Evolutionary conservation across 352 stramenopile genomes (phyloP).

Genomic region (Poterioochromonas sp.): DNA sequence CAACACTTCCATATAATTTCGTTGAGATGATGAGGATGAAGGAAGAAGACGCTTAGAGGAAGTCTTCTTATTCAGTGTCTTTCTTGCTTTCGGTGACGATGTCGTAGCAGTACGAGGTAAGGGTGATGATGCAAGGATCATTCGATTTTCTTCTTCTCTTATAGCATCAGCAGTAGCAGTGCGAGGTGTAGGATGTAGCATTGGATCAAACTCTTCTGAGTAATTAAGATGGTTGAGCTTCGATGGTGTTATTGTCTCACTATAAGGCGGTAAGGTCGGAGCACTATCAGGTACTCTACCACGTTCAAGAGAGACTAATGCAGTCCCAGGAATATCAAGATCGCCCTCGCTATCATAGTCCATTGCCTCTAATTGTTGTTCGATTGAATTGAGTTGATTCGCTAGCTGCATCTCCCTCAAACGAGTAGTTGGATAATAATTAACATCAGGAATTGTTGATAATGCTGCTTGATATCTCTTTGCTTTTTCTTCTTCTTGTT

Average conservation of each 20-base stretch:
- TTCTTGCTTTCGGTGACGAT: background rate
- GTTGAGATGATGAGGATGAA: background rate
- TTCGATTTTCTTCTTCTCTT: no score
- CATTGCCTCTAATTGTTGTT: background rate
- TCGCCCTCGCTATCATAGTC: background rate
- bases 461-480: background rate
- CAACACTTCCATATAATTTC: background rate
- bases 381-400: background rate
- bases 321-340: background rate
- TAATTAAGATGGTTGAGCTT: no score
- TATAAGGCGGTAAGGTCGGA: no score
- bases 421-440: conserved; percentile 1
- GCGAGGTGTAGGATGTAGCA: background rate
- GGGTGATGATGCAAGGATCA: background rate
- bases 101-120: background rate
- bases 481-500: background rate
- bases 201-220: background rate
- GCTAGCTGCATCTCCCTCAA: background rate
- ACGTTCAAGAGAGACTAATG: no score
- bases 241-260: no score
- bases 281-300: no score
- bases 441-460: background rate
- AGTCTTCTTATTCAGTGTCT: background rate
- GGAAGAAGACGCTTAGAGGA: background rate
- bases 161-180: background rate